Evolutionary conservation across 441 rosid genomes (phyloP).

Genomic region (Syzygium malaccense): DNA sequence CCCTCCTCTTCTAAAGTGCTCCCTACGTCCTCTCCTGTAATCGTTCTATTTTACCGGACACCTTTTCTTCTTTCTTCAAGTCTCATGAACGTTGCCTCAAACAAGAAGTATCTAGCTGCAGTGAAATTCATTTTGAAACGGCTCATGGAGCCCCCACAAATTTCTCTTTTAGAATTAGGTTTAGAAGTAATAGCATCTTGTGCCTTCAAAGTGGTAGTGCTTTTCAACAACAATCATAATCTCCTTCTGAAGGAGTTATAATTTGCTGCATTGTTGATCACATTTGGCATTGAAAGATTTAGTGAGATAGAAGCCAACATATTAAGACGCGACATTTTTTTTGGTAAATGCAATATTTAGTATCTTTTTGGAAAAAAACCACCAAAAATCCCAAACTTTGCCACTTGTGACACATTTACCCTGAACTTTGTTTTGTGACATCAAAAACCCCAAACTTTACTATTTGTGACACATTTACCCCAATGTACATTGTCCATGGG

Average conservation of each 20-base stretch:
- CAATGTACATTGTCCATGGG: too few relatives aligned
- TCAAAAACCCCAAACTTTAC: too few relatives aligned
- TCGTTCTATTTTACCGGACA: not conserved
- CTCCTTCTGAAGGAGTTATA: not conserved
- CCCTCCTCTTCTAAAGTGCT: not conserved
- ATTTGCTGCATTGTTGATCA: not conserved
- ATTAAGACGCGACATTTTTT: not conserved
- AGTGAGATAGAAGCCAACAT: not conserved
- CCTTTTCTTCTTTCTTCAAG: not conserved
- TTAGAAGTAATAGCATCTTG: not conserved
- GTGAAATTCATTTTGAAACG: not conserved
- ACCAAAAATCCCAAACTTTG: too few relatives aligned
- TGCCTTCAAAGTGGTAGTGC: not conserved
- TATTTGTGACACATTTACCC: too few relatives aligned
- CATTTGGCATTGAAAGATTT: not conserved
- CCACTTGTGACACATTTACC: too few relatives aligned
- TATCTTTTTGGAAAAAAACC: too few relatives aligned
- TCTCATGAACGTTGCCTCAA: not conserved
- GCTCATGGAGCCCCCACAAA: not conserved
- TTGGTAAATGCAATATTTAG: not conserved
- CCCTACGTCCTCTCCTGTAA: not conserved
- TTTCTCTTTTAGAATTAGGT: not conserved
- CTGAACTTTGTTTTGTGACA: too few relatives aligned
- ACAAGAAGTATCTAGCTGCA: not conserved
- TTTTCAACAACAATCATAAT: not conserved